Percentiles rank a stretch among this genome's conserved stretches.
Conservation (phyloP, 176 grass and related monocot genomes). For the Eragrostis curvula region DNA sequence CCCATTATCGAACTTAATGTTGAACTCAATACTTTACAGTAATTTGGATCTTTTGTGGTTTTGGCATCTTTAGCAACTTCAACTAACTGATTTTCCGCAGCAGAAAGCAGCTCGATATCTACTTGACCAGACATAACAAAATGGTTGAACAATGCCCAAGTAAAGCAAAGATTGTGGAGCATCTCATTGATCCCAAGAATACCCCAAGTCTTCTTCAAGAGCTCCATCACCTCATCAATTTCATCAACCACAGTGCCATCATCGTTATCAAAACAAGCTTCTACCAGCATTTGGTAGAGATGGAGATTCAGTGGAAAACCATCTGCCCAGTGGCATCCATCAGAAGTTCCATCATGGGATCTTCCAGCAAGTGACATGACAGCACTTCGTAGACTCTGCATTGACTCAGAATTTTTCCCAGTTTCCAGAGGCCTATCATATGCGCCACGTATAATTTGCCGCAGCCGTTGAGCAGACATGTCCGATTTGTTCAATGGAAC, state of each 20-base stretch:
- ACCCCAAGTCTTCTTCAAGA: conserved; percentile 95
- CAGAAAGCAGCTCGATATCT: conserved; percentile 90
- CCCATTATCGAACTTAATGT: conserved; percentile 94
- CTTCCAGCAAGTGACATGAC: conserved; percentile 78
- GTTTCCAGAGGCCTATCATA: conserved; percentile 84
- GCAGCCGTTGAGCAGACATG: conserved; percentile 68
- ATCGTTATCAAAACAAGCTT: conserved; percentile 94
- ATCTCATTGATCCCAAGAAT: conserved; percentile 88
- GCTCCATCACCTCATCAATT: conserved; percentile 93
- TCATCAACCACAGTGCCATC: conserved; percentile 91
- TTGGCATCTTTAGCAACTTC: conserved; percentile 97
- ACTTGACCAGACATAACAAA: conserved; percentile 81
- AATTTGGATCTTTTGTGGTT: conserved; percentile 86
- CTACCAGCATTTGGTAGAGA: conserved; percentile 91
- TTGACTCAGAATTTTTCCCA: conserved; percentile 89
- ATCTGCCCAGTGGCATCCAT: conserved; percentile 96
- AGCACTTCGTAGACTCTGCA: conserved; percentile 80
- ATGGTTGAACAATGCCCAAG: conserved; percentile 89
- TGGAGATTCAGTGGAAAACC: conserved; percentile 92
- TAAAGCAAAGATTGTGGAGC: conserved; percentile 98
- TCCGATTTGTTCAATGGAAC: conserved; percentile 80
- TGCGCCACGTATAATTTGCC: conserved; percentile 78
- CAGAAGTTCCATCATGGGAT: conserved; percentile 80
- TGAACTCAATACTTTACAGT: conserved; percentile 92
- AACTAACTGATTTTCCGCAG: conserved; percentile 75